Evolutionary conservation across 2,329 filamentous ascomycete species (phyloP), one percentile per base, ranked within the genome.

Genomic region (Cadophora sp.): DNA sequence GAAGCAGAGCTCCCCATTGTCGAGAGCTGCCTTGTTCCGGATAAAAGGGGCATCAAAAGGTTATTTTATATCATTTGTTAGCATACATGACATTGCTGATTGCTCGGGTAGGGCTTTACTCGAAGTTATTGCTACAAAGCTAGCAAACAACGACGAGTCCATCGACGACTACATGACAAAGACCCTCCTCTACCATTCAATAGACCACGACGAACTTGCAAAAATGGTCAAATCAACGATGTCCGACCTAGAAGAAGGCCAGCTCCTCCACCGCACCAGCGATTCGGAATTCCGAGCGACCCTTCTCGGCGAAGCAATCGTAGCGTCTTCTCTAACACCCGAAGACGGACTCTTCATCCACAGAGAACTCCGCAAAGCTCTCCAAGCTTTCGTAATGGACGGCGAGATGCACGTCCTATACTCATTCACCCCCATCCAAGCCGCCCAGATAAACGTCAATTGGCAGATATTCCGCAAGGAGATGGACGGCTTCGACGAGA

Each of bases 331-430:
- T 1, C 84, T 94, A 43, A 87, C 91, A 60, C 91, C 91, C 0
- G 89, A 92, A 66, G 91, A 94, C 72, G 91, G 91, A 0, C 78
- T 92, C 0, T 94, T 93, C 72, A 84, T 94, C 20, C 82, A 93
- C 72, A 82, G 86, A 55, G 91, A 94, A 76, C 81, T 94, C 58
- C 83, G 83, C 66, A 85, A 85, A 71, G 89, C 91, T 0, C 81
- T 94, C 2, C 82, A 85, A 68, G 89, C 89, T 1, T 94, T 94
- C 73, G 91, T 93, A 14, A 89, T 94, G 86, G 91, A 94, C 74
- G 89, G 90, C 4, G 91, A 94, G 69, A 89, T 94, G 88, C 91
- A 94, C 73, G 85, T 92, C 14, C 84, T 93, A 56, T 94, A 94
- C 75, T 88, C 87, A 45, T 93, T 94, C 70, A 93, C 91, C 0